Conservation (phyloP, 2,329 filamentous ascomycete genomes). For the Diaporthe humulicola region DNA sequence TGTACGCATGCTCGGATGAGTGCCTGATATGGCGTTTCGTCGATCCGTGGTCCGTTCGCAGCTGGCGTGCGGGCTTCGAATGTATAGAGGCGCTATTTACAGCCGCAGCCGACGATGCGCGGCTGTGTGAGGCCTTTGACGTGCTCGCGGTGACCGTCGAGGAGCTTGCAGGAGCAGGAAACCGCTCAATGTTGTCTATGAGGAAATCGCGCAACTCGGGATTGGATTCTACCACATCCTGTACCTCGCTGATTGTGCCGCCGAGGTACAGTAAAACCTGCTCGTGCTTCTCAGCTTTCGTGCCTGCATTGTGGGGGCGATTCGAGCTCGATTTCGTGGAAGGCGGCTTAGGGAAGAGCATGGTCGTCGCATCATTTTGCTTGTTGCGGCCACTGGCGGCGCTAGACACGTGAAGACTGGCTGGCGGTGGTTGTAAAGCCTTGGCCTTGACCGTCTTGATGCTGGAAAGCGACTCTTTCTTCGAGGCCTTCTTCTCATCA, state of each 20-base stretch:
- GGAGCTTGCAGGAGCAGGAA: constrained; percentile 25
- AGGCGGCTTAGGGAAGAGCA: constrained; percentile 33
- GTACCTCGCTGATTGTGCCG: constrained; percentile 36
- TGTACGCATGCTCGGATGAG: not conserved
- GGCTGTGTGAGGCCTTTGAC: constrained; percentile 36
- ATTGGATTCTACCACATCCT: constrained; percentile 44
- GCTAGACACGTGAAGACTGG: constrained; percentile 3
- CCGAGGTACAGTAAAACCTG: constrained; percentile 44
- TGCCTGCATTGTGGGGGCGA: not conserved
- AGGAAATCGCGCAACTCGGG: constrained; percentile 47
- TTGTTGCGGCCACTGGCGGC: constrained; percentile 4
- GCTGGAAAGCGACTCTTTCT: constrained; percentile 38
- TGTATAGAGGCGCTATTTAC: not conserved
- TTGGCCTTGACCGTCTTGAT: constrained; percentile 35
- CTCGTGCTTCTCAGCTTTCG: constrained; percentile 36
- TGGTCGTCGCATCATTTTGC: not conserved
- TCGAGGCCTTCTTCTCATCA: constrained; percentile 21
- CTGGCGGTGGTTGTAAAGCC: constrained; percentile 17
- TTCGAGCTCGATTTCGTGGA: not conserved
- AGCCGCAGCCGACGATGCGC: constrained; percentile 34
- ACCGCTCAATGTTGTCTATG: constrained; percentile 43
- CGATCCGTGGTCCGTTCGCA: constrained; percentile 29
- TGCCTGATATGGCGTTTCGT: not conserved
- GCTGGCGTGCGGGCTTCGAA: not conserved
- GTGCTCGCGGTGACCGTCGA: constrained; percentile 20